Evolutionary conservation across 2,329 filamentous ascomycete species (phyloP), one percentile per base, ranked within the genome.

Genomic region (Alternaria viburni): DNA sequence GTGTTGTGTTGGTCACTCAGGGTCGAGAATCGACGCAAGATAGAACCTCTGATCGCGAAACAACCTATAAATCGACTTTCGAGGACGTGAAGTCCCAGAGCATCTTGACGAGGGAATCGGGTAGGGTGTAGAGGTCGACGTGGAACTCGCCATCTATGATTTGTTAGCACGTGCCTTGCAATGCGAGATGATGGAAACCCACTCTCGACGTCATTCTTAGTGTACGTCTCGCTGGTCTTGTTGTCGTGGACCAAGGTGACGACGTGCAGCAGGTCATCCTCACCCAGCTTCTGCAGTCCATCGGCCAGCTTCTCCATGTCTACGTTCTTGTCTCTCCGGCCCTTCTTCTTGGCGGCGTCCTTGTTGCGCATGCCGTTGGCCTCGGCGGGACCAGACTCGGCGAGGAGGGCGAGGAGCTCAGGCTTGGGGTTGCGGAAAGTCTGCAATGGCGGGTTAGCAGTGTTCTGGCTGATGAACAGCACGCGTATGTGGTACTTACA

Each of bases 221-320:
- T 97, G 82, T 97, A 98, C 1, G 95, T 97, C 68, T 97, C 93
- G 6, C 93, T 88, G 1, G 89, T 90, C 86, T 98, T 98, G 83
- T 97, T 93, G 82, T 99, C 96, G 80, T 98, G 96, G 66, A 99
- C 95, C 88, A 99, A 91, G 83, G 98, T 95, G 65, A 99, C 96
- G 23, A 98, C 93, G 72, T 96, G 92, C 65, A 99, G 85, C 45
- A 99, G 84, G 75, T 98, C 95, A 70, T 99, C 96, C 83, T 99
- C 96, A 68, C 88, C 88, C 25, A 99, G 88, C 84, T 93, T 93
- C 79, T 95, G 90, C 62, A 99, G 85, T 0, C 91, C 93, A 62
- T 98, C 94, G 30, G 95, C 96, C 73, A 99, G 88, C 86, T 97
- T 98, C 84, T 99, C 96, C 85, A 97, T 96, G 80, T 99, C 96